These are phyloP conservation scores for Mitosporidium daphniae DNA, from an alignment of 371 early-diverging fungal species.

Conservation along the genomic window DNA sequence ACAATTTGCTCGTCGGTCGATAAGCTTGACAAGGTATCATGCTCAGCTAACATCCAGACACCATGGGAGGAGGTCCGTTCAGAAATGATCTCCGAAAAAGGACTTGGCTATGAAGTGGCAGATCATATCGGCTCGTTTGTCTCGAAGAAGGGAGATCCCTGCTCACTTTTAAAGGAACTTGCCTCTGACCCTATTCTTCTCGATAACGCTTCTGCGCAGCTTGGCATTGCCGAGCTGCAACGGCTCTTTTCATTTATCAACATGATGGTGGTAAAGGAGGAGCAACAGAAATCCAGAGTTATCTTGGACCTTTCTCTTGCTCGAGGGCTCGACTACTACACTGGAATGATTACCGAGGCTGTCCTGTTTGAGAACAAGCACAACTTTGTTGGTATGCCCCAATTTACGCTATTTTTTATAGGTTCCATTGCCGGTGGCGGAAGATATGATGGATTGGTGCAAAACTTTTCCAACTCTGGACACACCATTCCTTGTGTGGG, in stretches of 20 bases:
- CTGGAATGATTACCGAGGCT: constrained; percentile 94
- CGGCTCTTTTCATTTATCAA: constrained; percentile 43
- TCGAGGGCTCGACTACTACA: constrained; percentile 93
- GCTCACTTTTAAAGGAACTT: constrained; percentile 19
- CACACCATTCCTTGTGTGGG: constrained; percentile 79
- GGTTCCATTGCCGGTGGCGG: constrained; percentile 98
- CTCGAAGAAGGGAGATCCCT: constrained; percentile 17
- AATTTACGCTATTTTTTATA: constrained; percentile 10
- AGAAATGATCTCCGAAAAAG: constrained; percentile 71
- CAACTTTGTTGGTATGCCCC: no score
- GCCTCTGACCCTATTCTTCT: constrained; percentile 16
- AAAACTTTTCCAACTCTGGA: constrained; percentile 26
- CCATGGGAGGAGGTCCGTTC: constrained; percentile 69
- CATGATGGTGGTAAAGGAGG: constrained; percentile 26
- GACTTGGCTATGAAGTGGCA: constrained; percentile 27
- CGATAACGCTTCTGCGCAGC: constrained; percentile 23
- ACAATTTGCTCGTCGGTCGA: constrained; percentile 88
- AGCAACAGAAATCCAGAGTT: constrained; percentile 16
- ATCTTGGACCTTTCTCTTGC: constrained; percentile 80
- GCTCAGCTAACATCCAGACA: constrained; percentile 6
- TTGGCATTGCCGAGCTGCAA: constrained; percentile 53
- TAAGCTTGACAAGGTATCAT: constrained; percentile 56
- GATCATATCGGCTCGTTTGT: constrained; percentile 63
- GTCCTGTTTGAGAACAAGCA: no score
- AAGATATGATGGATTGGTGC: constrained; percentile 88